These are phyloP conservation scores for Suillus sp. DNA, from an alignment of 768 basidiomycete genomes.

Conservation along the genomic window DNA sequence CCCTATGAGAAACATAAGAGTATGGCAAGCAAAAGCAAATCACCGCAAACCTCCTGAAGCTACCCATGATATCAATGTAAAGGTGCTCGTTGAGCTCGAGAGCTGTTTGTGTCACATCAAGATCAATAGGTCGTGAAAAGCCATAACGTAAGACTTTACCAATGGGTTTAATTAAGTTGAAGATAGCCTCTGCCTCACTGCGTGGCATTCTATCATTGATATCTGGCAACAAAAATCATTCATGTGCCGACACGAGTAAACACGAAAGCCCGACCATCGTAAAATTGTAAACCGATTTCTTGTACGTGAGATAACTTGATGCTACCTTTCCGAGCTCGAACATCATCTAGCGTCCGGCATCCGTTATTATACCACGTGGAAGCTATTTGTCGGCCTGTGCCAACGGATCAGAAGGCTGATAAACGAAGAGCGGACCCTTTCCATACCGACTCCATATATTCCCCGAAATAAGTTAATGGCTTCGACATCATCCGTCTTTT, in stretches of 20 bases:
- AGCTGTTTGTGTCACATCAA: conserved; percentile 44
- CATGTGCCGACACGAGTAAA: not conserved
- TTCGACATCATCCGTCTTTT: conserved; percentile 63
- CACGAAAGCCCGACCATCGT: conserved; percentile 54
- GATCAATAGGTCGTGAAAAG: not conserved
- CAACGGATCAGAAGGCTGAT: not conserved
- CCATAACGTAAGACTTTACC: conserved; percentile 44
- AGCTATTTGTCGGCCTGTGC: conserved; percentile 64
- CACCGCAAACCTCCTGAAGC: conserved; percentile 65
- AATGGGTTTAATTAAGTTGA: conserved; percentile 67
- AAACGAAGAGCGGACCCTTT: not conserved
- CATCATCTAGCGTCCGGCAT: conserved; percentile 76
- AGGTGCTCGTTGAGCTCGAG: conserved; percentile 69
- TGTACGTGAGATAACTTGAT: conserved; percentile 62
- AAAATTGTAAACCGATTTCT: conserved; percentile 66
- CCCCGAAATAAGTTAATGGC: conserved; percentile 65
- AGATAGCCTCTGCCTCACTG: conserved; percentile 74
- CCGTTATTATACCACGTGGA: conserved; percentile 75
- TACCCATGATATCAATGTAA: conserved; percentile 88
- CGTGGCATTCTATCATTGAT: conserved; percentile 87
- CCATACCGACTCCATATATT: conserved; percentile 85
- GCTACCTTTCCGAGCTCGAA: conserved; percentile 58
- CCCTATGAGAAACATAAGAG: conserved; percentile 43
- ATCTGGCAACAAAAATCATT: conserved; percentile 44
- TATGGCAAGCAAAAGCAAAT: not conserved